Evolutionary conservation across 2,329 filamentous ascomycete species (phyloP), one percentile per base, ranked within the genome.

Genomic region (Diplodia mutila): DNA sequence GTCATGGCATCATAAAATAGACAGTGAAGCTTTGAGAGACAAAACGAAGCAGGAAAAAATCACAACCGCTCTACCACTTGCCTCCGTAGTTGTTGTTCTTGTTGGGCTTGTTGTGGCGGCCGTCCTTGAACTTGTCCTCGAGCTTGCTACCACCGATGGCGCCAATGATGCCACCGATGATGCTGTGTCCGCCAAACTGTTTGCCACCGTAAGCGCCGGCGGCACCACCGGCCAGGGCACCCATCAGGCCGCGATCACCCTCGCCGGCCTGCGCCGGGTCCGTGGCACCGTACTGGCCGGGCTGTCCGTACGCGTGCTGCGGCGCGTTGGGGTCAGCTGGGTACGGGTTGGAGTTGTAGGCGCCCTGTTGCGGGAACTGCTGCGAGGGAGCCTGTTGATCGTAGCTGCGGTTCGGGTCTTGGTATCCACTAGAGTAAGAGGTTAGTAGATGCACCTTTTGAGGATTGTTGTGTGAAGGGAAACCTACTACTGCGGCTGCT

Each of bases 161-260:
- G 66, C 87, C 87, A 4, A 85, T 84, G 32, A 89, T 74, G 0
- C 86, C 84, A 12, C 87, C 87, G 11, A 89, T 75, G 34, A 89
- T 76, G 3, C 85, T 85, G 71, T 87, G 85, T n/a, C 81, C 80
- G 25, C 81, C 83, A 71, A 85, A 80, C 74, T 87, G 86, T 72
- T 83, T 80, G 21, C 87, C 87, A 6, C 85, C 78, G 69, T 85
- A 83, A 70, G 83, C 84, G 1, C 87, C 87, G 4, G 86, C 85
- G 3, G 85, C 80, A 52, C 84, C 86, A 52, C 87, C 87, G 16
- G 83, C 84, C 4, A 88, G 75, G 3, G 86, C 83, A 55, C 87
- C 85, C 72, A 85, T 82, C 5, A 89, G 77, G 46, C 86, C 86
- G 67, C 87, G 84, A 69, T 89, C 86, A 59, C 82, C 85, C 59